These are phyloP conservation scores for Bidens hawaiensis DNA, from an alignment of 140 eudicot species.

Conservation along the genomic window DNA sequence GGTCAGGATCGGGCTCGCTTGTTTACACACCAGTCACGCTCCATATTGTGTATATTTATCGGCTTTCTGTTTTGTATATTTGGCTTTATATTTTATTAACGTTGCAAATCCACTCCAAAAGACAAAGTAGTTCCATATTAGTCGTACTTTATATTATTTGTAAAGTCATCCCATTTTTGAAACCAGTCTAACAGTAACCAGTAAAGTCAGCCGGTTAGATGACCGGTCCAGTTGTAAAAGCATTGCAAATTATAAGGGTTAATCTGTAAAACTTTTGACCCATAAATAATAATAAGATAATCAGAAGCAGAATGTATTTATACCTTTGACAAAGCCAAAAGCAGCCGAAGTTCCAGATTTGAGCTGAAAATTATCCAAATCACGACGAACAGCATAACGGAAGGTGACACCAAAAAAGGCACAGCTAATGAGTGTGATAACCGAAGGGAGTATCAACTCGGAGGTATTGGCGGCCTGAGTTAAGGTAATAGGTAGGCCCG, in stretches of 20 bases:
- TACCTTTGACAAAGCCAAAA: slow-evolving; percentile 94
- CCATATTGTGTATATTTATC: too few species aligned
- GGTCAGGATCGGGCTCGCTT: neutral
- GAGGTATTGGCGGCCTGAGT: slow-evolving; percentile 41
- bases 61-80: too few species aligned
- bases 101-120: too few species aligned
- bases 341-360: slow-evolving; percentile 92
- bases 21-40: neutral
- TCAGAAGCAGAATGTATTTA: neutral
- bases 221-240: too few species aligned
- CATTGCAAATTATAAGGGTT: neutral
- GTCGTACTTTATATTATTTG: too few species aligned
- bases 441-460: slow-evolving; percentile 65
- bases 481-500: slow-evolving; percentile 62
- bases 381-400: slow-evolving; percentile 81
- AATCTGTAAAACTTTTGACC: too few species aligned
- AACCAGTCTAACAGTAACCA: too few species aligned
- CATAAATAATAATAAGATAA: slow-evolving; percentile 7
- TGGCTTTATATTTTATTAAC: too few species aligned
- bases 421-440: slow-evolving; percentile 67
- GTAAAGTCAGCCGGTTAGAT: too few species aligned
- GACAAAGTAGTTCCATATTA: too few species aligned
- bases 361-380: slow-evolving; percentile 75
- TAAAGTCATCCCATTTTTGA: too few species aligned
- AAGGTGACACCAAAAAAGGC: slow-evolving; percentile 92